These are phyloP conservation scores for Drechslerella coelobrocha DNA, from an alignment of 2,329 filamentous ascomycete genomes.

Conservation along the genomic window DNA sequence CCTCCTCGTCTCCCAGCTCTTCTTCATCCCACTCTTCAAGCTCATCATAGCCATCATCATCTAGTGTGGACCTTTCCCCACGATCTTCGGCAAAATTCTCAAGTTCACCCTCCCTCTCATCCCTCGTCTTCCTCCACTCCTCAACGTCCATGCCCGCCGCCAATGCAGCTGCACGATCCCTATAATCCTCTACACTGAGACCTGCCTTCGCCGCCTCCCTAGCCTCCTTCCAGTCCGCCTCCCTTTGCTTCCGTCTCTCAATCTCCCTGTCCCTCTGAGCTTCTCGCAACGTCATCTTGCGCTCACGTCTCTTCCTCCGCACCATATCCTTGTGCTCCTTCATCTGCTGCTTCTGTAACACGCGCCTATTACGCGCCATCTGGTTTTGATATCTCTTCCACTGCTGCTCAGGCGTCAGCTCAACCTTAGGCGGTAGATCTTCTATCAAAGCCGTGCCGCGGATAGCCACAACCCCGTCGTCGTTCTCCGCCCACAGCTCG, in stretches of 20 bases:
- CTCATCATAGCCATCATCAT: background rate
- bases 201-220: conserved; percentile 9
- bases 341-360: conserved; percentile 38
- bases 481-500: conserved; percentile 48
- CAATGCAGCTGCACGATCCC: background rate
- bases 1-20: conserved; percentile 70
- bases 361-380: conserved; percentile 38
- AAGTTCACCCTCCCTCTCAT: background rate
- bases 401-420: conserved; percentile 40
- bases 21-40: conserved; percentile 61
- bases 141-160: too few species aligned
- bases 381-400: conserved; percentile 46
- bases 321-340: conserved; percentile 26
- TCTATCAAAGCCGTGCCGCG: conserved; percentile 38
- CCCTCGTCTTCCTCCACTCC: conserved; percentile 2
- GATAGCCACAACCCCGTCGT: conserved; percentile 27
- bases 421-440: conserved; percentile 30
- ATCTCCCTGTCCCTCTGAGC: conserved; percentile 39
- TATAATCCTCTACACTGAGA: background rate
- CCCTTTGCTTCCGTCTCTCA: conserved; percentile 20
- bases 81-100: background rate
- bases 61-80: background rate
- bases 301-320: conserved; percentile 19
- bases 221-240: conserved; percentile 22
- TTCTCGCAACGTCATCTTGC: conserved; percentile 33